Percentiles rank a stretch among this genome's conserved stretches.
phyloP scores from a whole-genome alignment of 805 yeast species.

The Ogataea paradorogensis region DNA sequence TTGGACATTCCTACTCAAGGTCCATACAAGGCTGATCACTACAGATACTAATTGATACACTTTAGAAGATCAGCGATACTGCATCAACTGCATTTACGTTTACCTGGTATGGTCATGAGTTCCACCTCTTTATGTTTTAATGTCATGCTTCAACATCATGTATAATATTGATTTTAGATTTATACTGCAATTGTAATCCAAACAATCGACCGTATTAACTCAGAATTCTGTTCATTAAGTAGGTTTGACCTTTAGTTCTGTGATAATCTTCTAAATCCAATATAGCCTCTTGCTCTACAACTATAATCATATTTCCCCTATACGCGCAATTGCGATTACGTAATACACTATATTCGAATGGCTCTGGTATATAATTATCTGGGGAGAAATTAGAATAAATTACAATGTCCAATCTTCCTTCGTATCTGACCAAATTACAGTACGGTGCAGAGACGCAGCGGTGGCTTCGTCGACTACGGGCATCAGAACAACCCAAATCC shows the following conservation, averaged over 20 bases:
- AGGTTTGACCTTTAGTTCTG: too few species aligned
- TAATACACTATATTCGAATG: too few species aligned
- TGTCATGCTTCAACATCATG: conserved; percentile 13
- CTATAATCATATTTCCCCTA: too few species aligned
- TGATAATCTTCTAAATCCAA: too few species aligned
- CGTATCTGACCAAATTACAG: conserved; percentile 22
- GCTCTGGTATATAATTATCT: not conserved
- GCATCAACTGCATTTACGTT: conserved; percentile 34
- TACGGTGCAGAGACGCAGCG: conserved; percentile 20
- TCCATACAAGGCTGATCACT: conserved; percentile 97
- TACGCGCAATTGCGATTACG: too few species aligned
- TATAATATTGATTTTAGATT: conserved; percentile 7
- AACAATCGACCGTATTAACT: too few species aligned
- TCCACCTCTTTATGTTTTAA: conserved; percentile 5
- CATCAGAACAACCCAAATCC: conserved; percentile 13
- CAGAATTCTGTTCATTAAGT: too few species aligned
- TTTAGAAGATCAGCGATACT: conserved; percentile 11
- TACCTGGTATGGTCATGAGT: not conserved
- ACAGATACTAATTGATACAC: conserved; percentile 73
- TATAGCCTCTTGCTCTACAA: too few species aligned
- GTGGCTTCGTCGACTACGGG: conserved; percentile 5
- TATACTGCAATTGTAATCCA: too few species aligned
- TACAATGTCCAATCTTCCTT: conserved; percentile 18
- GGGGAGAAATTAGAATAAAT: conserved; percentile 3
- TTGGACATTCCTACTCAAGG: conserved; percentile 88